Evolutionary conservation across 805 yeast genomes (phyloP), one percentile per base, ranked within the genome.

Genomic region (Candida verbasci): DNA sequence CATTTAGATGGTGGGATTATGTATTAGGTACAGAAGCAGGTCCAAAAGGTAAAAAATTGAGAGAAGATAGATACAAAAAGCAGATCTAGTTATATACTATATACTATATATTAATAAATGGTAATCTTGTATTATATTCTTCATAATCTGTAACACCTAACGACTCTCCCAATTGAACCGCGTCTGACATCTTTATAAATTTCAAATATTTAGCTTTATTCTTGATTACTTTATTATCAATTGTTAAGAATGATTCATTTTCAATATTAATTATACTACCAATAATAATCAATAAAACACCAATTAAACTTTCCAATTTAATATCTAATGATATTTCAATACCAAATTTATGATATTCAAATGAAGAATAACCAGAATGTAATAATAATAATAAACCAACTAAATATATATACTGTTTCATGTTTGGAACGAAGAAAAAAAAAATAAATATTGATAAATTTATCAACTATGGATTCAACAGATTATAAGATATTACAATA

Each of bases 1-100:
- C 74, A 18, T 76, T 76, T 58, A 70, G 79, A 51, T 73, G 78
- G 75, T 74, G 77, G 74, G 82, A 76, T 46, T 70, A 47, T 46
- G 44, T 60, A 15, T 60, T 75, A 44, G 72, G 65, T 36, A 74
- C 80, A 11, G 80, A 76, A 49, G 72, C 78, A 18, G 82, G 82
- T 17, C 74, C 77, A 5, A 63, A 55, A 39, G 78, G 76, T 14
- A 76, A 74, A 53, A 51, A 55, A 43, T 58, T 52, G 26, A 64
- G 82, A 50, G 78, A 73, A 51, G 45, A 39, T 14, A 69, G 63
- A 46, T 65, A n/a, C n/a, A n/a, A n/a, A n/a, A n/a, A n/a, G n/a
- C n/a, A n/a, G n/a, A n/a, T n/a, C n/a, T n/a, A n/a, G n/a, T n/a
- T n/a, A n/a, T n/a, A n/a, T n/a, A n/a, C n/a, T n/a, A n/a, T n/a